Evolutionary conservation across 2,329 filamentous ascomycete genomes (phyloP).

Genomic region (Aspergillus puulaauensis): DNA sequence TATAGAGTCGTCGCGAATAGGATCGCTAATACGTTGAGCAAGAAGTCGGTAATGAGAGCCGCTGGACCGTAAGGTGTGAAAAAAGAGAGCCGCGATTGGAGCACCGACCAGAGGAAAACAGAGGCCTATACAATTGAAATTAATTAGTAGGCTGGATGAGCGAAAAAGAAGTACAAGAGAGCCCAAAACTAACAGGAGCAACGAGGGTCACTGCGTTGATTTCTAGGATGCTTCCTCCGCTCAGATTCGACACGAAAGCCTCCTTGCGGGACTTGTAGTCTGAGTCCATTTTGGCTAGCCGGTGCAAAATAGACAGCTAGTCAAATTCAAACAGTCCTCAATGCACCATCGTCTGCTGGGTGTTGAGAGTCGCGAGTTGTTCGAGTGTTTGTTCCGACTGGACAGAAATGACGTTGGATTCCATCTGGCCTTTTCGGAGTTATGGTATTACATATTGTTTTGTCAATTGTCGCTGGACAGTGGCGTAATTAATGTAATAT

Average conservation of each 20-base stretch:
- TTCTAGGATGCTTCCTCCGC: constrained; percentile 78
- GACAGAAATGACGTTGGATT: not conserved
- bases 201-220: constrained; percentile 85
- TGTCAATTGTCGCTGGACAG: no score
- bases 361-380: not conserved
- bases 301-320: not conserved
- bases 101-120: constrained; percentile 80
- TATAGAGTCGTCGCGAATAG: constrained; percentile 87
- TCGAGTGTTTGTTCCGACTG: not conserved
- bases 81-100: constrained; percentile 80
- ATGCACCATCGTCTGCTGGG: not conserved
- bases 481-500: not conserved
- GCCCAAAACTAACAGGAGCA: constrained; percentile 67
- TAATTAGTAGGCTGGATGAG: not conserved
- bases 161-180: constrained; percentile 2
- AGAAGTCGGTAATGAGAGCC: constrained; percentile 74
- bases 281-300: constrained; percentile 31
- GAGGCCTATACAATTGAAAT: constrained; percentile 60
- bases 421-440: not conserved
- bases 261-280: constrained; percentile 92
- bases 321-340: not conserved
- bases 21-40: constrained; percentile 79
- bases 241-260: constrained; percentile 89
- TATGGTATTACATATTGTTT: not conserved
- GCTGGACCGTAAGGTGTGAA: constrained; percentile 73